phyloP scores from a whole-genome alignment of 768 basidiomycete genomes.

The Suillus decipiens region DNA sequence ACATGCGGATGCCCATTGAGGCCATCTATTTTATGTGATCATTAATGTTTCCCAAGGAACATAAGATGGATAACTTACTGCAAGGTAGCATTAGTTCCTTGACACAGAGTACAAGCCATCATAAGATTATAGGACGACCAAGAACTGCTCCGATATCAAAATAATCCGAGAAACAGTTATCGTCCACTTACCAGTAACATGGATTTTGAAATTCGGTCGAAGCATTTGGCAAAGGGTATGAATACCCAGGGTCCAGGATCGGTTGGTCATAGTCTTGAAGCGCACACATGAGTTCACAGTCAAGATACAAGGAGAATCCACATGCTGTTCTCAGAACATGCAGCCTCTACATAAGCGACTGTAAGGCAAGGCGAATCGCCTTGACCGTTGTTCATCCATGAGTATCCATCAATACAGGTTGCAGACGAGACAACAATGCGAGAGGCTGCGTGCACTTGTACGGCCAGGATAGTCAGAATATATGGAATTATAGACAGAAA shows the following conservation, averaged over 20 bases:
- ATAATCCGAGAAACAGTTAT: neutral
- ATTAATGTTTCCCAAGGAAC: neutral
- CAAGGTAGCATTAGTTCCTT: constrained; percentile 31
- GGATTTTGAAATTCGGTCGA: constrained; percentile 20
- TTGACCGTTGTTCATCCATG: constrained; percentile 29
- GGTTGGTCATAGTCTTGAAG: constrained; percentile 28
- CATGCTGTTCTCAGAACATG: constrained; percentile 29
- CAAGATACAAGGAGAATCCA: neutral
- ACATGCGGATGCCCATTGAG: constrained; percentile 10
- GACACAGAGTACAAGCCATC: constrained; percentile 53
- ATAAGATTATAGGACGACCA: constrained; percentile 60
- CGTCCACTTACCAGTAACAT: constrained; percentile 29
- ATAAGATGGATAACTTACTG: constrained; percentile 30
- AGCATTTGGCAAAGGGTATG: constrained; percentile 26
- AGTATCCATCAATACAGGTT: constrained; percentile 18
- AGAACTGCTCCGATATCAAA: constrained; percentile 37
- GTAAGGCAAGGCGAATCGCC: constrained; percentile 20
- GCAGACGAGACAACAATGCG: constrained; percentile 18
- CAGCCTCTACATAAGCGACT: constrained; percentile 32
- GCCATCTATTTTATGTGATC: constrained; percentile 24
- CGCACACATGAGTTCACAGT: neutral
- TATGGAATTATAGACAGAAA: neutral
- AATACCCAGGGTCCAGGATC: constrained; percentile 15
- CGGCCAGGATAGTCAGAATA: neutral
- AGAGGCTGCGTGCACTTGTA: constrained; percentile 14